Conservation (phyloP, 805 yeast species). For the Torulaspora delbrueckii region DNA sequence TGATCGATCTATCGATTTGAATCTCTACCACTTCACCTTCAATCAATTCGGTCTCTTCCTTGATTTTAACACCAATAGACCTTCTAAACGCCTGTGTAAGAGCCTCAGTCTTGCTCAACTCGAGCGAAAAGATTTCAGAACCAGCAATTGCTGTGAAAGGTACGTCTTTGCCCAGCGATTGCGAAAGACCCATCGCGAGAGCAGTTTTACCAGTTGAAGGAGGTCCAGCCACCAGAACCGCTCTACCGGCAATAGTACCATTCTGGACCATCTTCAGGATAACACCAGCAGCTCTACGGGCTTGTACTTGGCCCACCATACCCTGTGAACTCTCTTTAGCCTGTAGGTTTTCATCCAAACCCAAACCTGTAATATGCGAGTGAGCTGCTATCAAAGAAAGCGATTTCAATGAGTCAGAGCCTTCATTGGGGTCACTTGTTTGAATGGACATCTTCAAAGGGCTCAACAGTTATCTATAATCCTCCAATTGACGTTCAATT, state of each 20-base stretch:
- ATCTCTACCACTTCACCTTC: slow-evolving; percentile 99
- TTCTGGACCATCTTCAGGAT: slow-evolving; percentile 89
- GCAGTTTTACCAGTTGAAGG: slow-evolving; percentile 99
- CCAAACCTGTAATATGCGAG: slow-evolving; percentile 93
- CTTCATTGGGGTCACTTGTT: slow-evolving; percentile 35
- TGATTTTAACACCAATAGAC: slow-evolving; percentile 90
- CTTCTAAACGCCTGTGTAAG: slow-evolving; percentile 94
- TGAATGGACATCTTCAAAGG: slow-evolving; percentile 37
- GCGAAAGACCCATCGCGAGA: slow-evolving; percentile 87
- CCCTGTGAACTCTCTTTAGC: slow-evolving; percentile 85
- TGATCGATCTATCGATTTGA: slow-evolving; percentile 85
- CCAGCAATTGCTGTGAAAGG: slow-evolving; percentile 96
- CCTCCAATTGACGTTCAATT: not conserved
- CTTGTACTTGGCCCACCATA: slow-evolving; percentile 95
- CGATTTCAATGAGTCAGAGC: slow-evolving; percentile 49
- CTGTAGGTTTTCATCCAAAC: slow-evolving; percentile 85
- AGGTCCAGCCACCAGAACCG: slow-evolving; percentile 93
- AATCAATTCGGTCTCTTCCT: slow-evolving; percentile 93
- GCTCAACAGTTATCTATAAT: not conserved
- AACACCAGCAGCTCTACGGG: slow-evolving; percentile 94
- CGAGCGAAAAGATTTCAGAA: slow-evolving; percentile 87
- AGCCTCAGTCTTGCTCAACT: slow-evolving; percentile 91
- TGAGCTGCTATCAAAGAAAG: slow-evolving; percentile 92
- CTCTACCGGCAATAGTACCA: slow-evolving; percentile 94
- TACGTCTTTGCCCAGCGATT: slow-evolving; percentile 61